Evolutionary conservation across 805 yeast genomes (phyloP).

Genomic region (Wickerhamomyces bisporus): DNA sequence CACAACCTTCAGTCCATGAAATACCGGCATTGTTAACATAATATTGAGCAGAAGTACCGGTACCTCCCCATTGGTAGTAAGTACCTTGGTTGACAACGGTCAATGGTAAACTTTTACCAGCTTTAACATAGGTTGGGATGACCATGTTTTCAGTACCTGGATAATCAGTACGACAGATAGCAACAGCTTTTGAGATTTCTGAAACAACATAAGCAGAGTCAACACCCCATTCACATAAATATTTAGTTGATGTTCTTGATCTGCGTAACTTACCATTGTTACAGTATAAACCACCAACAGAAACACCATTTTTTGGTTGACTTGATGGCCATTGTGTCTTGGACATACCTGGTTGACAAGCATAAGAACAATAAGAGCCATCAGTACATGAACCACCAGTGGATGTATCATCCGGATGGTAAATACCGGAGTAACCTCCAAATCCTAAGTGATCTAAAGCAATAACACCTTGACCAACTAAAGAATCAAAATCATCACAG

Average conservation of each 20-base stretch:
- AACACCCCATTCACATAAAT: slow-evolving; percentile 86
- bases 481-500: slow-evolving; percentile 65
- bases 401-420: slow-evolving; percentile 51
- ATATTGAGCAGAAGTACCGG: slow-evolving; percentile 88
- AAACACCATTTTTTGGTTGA: slow-evolving; percentile 85
- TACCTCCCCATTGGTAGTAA: slow-evolving; percentile 81
- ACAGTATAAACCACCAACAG: slow-evolving; percentile 92
- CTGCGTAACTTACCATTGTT: slow-evolving; percentile 79
- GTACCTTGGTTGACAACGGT: slow-evolving; percentile 73
- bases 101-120: slow-evolving; percentile 60
- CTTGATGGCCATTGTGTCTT: slow-evolving; percentile 94
- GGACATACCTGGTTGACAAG: slow-evolving; percentile 97
- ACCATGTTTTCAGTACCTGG: slow-evolving; percentile 99
- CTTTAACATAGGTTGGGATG: slow-evolving; percentile 76
- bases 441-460: slow-evolving; percentile 64
- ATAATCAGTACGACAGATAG: slow-evolving; percentile 97
- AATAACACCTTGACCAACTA: slow-evolving; percentile 72
- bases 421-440: slow-evolving; percentile 81
- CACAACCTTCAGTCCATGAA: slow-evolving; percentile 81
- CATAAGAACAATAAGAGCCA: slow-evolving; percentile 94
- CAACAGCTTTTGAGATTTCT: slow-evolving; percentile 61
- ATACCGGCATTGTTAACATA: slow-evolving; percentile 98
- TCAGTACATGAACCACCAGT: slow-evolving; percentile 66
- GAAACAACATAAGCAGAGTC: slow-evolving; percentile 66
- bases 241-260: slow-evolving; percentile 58